Evolutionary conservation across 2,329 filamentous ascomycete genomes (phyloP).

Genomic region (Penicillium decumbens): DNA sequence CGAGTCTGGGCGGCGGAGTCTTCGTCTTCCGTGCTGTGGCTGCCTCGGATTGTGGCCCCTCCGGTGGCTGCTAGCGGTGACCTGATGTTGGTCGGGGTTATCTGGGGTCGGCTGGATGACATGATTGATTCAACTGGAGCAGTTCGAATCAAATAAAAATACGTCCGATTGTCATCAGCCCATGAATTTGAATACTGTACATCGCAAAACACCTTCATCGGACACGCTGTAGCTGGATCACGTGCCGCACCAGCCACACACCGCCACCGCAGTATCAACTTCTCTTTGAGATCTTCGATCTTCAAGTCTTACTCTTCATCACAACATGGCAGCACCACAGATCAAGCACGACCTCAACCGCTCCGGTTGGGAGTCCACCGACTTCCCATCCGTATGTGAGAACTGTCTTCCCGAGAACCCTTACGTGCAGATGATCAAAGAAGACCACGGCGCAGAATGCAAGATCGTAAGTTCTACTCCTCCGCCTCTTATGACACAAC

Average conservation of each 20-base stretch:
- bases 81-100: slow-evolving; percentile 11
- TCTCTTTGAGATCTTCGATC: slow-evolving; percentile 3
- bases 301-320: not conserved
- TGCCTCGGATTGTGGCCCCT: slow-evolving; percentile 11
- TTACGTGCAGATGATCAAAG: slow-evolving; percentile 98
- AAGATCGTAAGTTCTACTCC: slow-evolving; percentile 50
- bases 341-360: slow-evolving; percentile 96
- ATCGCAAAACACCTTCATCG: not conserved
- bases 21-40: slow-evolving; percentile 18
- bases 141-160: not conserved
- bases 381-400: slow-evolving; percentile 59
- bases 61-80: slow-evolving; percentile 12
- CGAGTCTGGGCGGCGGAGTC: not conserved
- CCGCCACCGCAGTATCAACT: slow-evolving; percentile 7
- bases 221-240: not conserved
- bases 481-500: slow-evolving; percentile 1
- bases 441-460: slow-evolving; percentile 86
- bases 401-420: slow-evolving; percentile 93
- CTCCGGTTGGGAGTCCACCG: slow-evolving; percentile 82
- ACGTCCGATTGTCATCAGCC: slow-evolving; percentile 1
- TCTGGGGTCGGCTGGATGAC: not conserved
- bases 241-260: slow-evolving; percentile 9
- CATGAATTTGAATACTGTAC: not conserved
- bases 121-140: not conserved
- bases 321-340: slow-evolving; percentile 63